phyloP scores from a whole-genome alignment of 495 filamentous ascomycete species.

The Penicillium roqueforti region DNA sequence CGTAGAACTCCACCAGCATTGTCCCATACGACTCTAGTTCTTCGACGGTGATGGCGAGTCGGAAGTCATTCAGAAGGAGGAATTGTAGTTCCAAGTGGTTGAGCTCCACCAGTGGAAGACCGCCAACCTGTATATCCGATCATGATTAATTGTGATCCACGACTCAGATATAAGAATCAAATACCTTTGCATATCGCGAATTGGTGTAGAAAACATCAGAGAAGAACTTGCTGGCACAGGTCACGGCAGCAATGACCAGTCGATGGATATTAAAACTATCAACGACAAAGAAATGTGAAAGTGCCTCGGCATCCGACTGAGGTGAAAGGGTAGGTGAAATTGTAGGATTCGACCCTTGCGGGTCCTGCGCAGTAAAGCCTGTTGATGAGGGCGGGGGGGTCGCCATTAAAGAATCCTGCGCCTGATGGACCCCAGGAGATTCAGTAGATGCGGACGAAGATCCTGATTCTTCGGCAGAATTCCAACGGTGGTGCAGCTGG shows the following conservation, averaged over 20 bases:
- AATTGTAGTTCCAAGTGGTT: constrained; percentile 98
- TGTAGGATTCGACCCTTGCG: constrained; percentile 29
- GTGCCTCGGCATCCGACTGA: constrained; percentile 51
- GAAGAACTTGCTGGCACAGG: constrained; percentile 99
- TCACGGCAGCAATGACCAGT: constrained; percentile 94
- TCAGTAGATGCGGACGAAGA: constrained; percentile 12
- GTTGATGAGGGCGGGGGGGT: constrained; percentile 36
- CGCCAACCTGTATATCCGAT: constrained; percentile 67
- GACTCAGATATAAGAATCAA: constrained; percentile 15
- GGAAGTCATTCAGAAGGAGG: constrained; percentile 93
- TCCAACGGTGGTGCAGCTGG: constrained; percentile 36
- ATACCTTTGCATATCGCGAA: constrained; percentile 97
- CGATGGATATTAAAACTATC: constrained; percentile 99
- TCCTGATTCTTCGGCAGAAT: constrained; percentile 12
- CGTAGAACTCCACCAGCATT: constrained; percentile 98
- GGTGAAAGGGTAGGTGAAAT: constrained; percentile 35
- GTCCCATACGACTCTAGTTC: constrained; percentile 97
- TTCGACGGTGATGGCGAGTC: constrained; percentile 88
- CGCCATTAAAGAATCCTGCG: constrained; percentile 32
- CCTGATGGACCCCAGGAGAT: constrained; percentile 10
- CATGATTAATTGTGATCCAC: neutral
- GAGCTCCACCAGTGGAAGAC: constrained; percentile 89
- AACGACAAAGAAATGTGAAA: constrained; percentile 88
- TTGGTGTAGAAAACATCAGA: constrained; percentile 99
- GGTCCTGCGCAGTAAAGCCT: constrained; percentile 32